Evolutionary conservation across 148 eudicot species (phyloP), one percentile per base, ranked within the genome.

Genomic region (Persicaria maculosa): DNA sequence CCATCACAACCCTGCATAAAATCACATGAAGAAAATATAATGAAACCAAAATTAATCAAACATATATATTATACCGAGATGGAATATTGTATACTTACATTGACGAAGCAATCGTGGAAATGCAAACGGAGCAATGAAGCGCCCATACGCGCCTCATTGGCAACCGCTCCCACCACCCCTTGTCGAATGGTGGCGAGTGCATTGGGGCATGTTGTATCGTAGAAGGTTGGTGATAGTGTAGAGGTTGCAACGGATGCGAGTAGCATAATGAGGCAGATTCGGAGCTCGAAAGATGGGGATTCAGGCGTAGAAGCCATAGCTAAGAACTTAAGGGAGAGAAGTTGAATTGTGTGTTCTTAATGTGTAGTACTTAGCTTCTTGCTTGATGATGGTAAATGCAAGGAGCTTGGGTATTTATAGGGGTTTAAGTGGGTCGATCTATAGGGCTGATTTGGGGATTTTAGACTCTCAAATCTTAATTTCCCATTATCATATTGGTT

Each of bases 21-120:
- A 16, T 52, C n/a, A 14, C 7, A 6, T 55, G 19, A 4, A 0
- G 19, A 55, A 6, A 22, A 45, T 19, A 5, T 14, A 7, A 17
- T 15, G 2, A 2, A 45, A 1, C n/a, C 4, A 7, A 9, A 3
- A 3, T 12, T 8, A 8, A 15, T 11, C 16, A 6, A n/a, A 20
- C 10, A 15, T 40, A 9, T 9, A 1, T 6, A 5, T n/a, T 57
- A 15, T 15, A 14, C 62, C 16, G 16, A 6, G 62, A 14, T 57
- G 4, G 16, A 15, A 20, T 5, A 68, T 7, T 69, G 17, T 19
- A 0, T 14, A 73, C 75, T 10, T 75, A 74, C 81, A 62, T 79
- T 79, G 15, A 79, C 81, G 20, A 79, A 79, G 72, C 81, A 79
- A 73, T 71, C 81, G 9, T 79, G 81, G 68, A 75, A 79, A 75